Evolutionary conservation across 148 eudicot species (phyloP).

Genomic region (Salicornia ramosissima): DNA sequence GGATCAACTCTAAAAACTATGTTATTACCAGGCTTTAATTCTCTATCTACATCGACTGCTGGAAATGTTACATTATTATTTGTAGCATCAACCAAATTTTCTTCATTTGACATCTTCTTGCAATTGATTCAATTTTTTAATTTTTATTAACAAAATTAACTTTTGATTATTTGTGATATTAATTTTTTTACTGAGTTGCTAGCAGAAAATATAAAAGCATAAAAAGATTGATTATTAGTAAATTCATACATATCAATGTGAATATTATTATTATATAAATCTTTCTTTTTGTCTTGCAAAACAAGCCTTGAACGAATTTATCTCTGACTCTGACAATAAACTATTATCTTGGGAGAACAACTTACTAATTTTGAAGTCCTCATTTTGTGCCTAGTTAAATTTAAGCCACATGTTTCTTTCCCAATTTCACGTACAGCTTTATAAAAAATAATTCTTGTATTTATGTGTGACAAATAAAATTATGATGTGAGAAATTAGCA

Average conservation of each 20-base stretch:
- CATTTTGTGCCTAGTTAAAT: not conserved
- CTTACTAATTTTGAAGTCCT: not conserved
- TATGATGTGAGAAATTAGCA: too few species aligned
- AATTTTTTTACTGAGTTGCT: too few species aligned
- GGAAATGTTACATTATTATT: slow-evolving; percentile 37
- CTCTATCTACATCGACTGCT: slow-evolving; percentile 39
- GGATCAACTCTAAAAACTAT: slow-evolving; percentile 42
- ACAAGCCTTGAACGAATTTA: slow-evolving; percentile 9
- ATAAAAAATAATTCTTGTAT: too few species aligned
- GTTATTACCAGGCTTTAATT: slow-evolving; percentile 37
- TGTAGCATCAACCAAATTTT: slow-evolving; percentile 15
- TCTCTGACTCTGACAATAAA: slow-evolving; percentile 8
- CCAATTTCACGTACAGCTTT: too few species aligned
- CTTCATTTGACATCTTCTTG: slow-evolving; percentile 27
- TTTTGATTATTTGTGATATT: not conserved
- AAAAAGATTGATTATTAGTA: not conserved
- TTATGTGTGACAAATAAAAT: too few species aligned
- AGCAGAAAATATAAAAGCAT: too few species aligned
- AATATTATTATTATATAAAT: too few species aligned
- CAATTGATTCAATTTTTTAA: not conserved
- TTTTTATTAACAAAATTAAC: not conserved
- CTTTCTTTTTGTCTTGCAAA: slow-evolving; percentile 16
- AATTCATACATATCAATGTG: slow-evolving; percentile 10
- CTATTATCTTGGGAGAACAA: not conserved
- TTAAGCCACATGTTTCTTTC: not conserved